Evolutionary conservation across 1,284 basidiomycete species (phyloP), one percentile per base, ranked within the genome.

Genomic region (Athelia sp.): DNA sequence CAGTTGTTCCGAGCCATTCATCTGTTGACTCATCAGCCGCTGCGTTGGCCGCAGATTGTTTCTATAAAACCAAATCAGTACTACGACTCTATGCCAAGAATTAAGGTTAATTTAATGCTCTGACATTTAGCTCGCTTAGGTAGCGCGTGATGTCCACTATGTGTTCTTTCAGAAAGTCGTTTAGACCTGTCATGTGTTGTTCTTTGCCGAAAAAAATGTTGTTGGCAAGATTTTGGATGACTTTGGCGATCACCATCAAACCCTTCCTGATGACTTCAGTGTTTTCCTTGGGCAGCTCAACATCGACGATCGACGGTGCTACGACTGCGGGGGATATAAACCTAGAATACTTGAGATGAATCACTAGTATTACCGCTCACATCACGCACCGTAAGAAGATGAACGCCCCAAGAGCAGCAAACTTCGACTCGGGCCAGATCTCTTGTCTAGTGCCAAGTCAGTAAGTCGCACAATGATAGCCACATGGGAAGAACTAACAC

Each of bases 161-260:
- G 55, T 93, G 90, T 18, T 75, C 78, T 49, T 79, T 74, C 45
- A 95, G 68, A 68, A 93, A 93, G 13, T 78, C 73, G 63, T 95
- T 95, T 49, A 95, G 66, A 19, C 79, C 75, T 43, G 82, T 82
- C 88, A 94, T 92, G 58, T 92, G 85, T 2, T 82, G 79, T 61
- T 95, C 93, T 63, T 91, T 90, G 24, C 88, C 90, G 57, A 95
- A 95, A 57, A 90, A 82, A 35, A 95, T 88, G 57, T 96, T 95
- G 70, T 96, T 97, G 13, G 92, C 91, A 29, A 96, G 69, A 61
- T 93, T 94, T 66, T 96, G 92, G 45, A 95, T 86, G 50, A 96
- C 86, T 67, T 94, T 95, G 34, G 91, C 90, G 54, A 96, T 87
- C 46, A 90, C 71, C 72, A 92, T 84, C 19, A 96, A 72, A 2